Conservation (phyloP, 768 basidiomycete species). For the Suillus subalutaceus region DNA sequence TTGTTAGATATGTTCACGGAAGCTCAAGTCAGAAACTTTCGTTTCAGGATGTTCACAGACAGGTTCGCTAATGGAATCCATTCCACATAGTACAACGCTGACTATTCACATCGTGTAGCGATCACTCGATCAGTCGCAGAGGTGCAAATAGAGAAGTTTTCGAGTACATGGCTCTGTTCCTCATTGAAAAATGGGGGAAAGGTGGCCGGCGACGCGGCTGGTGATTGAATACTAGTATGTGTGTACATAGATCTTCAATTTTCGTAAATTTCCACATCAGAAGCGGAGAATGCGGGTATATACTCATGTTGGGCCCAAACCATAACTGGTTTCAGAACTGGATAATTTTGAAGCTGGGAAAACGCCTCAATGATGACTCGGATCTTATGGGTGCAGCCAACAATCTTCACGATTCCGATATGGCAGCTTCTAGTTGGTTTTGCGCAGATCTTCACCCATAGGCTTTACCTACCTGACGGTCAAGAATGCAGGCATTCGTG, state of each 20-base stretch:
- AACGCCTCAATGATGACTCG: background rate
- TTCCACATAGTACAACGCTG: slow-evolving; percentile 14
- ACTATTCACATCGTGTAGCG: slow-evolving; percentile 46
- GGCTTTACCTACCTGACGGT: background rate
- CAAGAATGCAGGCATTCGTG: background rate
- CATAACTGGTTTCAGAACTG: background rate
- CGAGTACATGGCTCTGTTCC: slow-evolving; percentile 82
- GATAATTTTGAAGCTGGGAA: too few relatives aligned
- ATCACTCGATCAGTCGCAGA: slow-evolving; percentile 74
- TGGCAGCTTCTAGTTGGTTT: background rate
- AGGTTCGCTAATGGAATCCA: slow-evolving; percentile 53
- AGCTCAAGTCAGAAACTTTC: slow-evolving; percentile 69
- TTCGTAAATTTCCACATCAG: background rate
- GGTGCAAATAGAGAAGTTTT: slow-evolving; percentile 86
- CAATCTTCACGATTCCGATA: background rate
- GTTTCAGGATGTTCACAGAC: slow-evolving; percentile 97
- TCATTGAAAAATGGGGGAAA: slow-evolving; percentile 93
- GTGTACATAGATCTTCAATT: background rate
- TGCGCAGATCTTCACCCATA: background rate
- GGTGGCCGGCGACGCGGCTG: slow-evolving; percentile 68
- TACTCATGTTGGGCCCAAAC: background rate
- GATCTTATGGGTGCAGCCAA: background rate
- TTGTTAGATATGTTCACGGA: slow-evolving; percentile 91
- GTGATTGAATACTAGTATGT: slow-evolving; percentile 32
- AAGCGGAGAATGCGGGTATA: background rate